Evolutionary conservation across 805 yeast species (phyloP).

Genomic region (Starmerella sirachaensis): DNA sequence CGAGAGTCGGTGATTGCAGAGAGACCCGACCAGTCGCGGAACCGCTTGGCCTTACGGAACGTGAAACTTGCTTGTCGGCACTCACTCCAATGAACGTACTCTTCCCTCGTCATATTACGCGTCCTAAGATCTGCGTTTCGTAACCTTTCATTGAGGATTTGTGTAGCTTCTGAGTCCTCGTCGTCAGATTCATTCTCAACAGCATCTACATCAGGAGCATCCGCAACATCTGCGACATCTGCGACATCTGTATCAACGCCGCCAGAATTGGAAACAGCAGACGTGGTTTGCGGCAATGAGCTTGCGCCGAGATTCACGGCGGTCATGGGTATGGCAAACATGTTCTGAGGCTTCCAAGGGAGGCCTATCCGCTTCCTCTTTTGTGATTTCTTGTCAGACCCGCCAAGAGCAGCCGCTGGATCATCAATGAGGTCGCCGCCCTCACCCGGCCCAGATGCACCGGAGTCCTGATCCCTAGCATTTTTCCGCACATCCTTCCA

Average conservation of each 20-base stretch:
- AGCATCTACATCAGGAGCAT: background rate
- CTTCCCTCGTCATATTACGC: constrained; percentile 85
- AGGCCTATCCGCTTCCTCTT: constrained; percentile 59
- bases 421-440: constrained; percentile 44
- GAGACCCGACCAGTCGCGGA: constrained; percentile 93
- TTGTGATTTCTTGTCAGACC: constrained; percentile 24
- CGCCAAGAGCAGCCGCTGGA: constrained; percentile 31
- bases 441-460: constrained; percentile 36
- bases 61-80: constrained; percentile 97
- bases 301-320: no score
- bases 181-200: constrained; percentile 26
- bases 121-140: constrained; percentile 93
- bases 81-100: constrained; percentile 97
- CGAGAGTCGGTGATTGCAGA: constrained; percentile 72
- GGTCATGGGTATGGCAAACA: constrained; percentile 51
- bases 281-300: constrained; percentile 2
- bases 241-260: background rate
- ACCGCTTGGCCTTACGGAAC: constrained; percentile 83
- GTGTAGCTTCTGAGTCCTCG: constrained; percentile 72
- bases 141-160: constrained; percentile 78
- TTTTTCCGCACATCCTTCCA: constrained; percentile 95
- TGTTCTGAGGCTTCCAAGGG: constrained; percentile 92
- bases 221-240: constrained; percentile 1
- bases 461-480: constrained; percentile 54
- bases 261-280: background rate